These are phyloP conservation scores for Mycosarcoma maydis DNA, from an alignment of 1,284 basidiomycete species.

Conservation along the genomic window DNA sequence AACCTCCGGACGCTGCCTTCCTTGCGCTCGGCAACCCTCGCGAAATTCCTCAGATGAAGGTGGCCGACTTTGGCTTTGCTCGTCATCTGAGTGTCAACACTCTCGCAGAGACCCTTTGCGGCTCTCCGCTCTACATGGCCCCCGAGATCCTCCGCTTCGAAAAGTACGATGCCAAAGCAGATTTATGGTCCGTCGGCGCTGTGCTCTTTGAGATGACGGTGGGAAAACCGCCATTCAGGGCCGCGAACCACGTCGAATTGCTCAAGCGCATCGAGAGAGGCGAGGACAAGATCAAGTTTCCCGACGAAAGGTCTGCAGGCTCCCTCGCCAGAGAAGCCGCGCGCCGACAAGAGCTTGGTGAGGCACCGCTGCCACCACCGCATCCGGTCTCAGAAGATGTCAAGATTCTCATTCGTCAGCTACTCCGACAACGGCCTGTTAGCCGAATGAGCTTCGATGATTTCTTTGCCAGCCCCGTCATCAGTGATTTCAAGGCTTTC, in stretches of 20 bases:
- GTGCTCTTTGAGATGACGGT: slow-evolving; percentile 95
- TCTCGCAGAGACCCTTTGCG: slow-evolving; percentile 97
- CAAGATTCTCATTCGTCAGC: slow-evolving; percentile 83
- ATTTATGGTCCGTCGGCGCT: slow-evolving; percentile 97
- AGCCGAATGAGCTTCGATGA: slow-evolving; percentile 90
- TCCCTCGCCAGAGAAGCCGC: slow-evolving; percentile 56
- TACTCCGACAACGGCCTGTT: slow-evolving; percentile 84
- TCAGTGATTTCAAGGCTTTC: slow-evolving; percentile 46
- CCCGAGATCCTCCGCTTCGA: slow-evolving; percentile 97
- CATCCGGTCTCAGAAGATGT: slow-evolving; percentile 79
- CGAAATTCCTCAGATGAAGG: slow-evolving; percentile 70
- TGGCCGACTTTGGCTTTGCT: slow-evolving; percentile 96
- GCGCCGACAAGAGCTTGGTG: slow-evolving; percentile 53
- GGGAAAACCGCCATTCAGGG: slow-evolving; percentile 91
- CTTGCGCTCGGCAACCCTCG: slow-evolving; percentile 84
- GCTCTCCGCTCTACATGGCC: slow-evolving; percentile 98
- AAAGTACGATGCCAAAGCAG: slow-evolving; percentile 97
- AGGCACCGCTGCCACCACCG: slow-evolving; percentile 53
- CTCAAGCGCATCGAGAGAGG: slow-evolving; percentile 90
- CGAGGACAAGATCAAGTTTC: slow-evolving; percentile 75
- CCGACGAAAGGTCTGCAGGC: slow-evolving; percentile 74
- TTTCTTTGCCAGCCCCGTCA: slow-evolving; percentile 76
- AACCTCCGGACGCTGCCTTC: slow-evolving; percentile 81
- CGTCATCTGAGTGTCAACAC: slow-evolving; percentile 87
- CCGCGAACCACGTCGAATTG: slow-evolving; percentile 94